Conservation (phyloP, 305 asterid genomes). For the Fraxinus paxiana region DNA sequence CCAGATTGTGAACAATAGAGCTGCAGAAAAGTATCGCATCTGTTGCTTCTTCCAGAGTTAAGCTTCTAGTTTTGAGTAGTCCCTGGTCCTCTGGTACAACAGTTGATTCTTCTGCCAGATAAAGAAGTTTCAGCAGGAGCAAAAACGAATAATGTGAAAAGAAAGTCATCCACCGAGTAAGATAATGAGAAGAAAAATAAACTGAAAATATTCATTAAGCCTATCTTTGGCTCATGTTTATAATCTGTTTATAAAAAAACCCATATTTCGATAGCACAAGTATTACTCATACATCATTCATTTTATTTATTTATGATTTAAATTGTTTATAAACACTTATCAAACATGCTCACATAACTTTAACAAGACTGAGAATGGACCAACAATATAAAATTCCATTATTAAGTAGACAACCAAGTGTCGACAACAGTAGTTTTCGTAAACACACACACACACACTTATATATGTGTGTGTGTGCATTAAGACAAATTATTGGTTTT, state of each 20-base stretch:
- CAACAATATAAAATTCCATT: neutral
- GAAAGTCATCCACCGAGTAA: neutral
- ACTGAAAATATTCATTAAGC: neutral
- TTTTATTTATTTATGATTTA: neutral
- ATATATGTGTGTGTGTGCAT: neutral
- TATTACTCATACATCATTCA: neutral
- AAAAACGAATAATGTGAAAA: slow-evolving; percentile 5
- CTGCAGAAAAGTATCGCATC: slow-evolving; percentile 93
- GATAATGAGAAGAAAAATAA: neutral
- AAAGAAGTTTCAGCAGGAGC: slow-evolving; percentile 11
- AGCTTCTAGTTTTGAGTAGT: slow-evolving; percentile 51
- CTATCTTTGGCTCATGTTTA: neutral
- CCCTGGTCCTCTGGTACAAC: slow-evolving; percentile 42
- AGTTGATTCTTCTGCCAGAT: slow-evolving; percentile 63
- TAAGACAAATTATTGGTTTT: neutral
- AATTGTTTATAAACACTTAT: neutral
- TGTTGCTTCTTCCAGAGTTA: slow-evolving; percentile 92
- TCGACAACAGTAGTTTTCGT: neutral
- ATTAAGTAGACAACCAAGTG: neutral
- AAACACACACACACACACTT: too few species aligned
- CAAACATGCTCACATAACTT: neutral
- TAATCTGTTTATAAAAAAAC: neutral
- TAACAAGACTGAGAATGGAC: neutral
- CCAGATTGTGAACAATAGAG: slow-evolving; percentile 84
- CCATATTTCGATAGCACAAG: neutral